Evolutionary conservation across 176 grass and related monocot species (phyloP).

Genomic region (Calamus simplicifolius): DNA sequence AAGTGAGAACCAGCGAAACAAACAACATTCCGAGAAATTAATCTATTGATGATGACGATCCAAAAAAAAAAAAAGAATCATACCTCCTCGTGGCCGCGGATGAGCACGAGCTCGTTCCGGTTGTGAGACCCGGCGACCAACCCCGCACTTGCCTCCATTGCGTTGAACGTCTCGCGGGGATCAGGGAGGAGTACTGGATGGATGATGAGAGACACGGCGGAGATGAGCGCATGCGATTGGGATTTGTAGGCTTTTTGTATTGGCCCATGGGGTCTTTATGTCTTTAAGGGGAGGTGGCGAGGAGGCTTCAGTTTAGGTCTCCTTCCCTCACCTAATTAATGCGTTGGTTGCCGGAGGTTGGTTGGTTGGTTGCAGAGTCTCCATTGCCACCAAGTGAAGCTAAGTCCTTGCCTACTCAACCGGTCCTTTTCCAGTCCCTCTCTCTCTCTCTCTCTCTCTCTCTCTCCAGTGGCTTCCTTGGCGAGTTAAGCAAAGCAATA

Average conservation of each 20-base stretch:
- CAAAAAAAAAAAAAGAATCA: too few relatives aligned
- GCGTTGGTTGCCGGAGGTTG: slow-evolving; percentile 34
- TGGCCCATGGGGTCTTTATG: slow-evolving; percentile 34
- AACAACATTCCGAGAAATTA: neutral
- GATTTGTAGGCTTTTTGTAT: slow-evolving; percentile 24
- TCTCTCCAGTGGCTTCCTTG: neutral
- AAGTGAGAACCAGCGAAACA: neutral
- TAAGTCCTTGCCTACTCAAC: neutral
- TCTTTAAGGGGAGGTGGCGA: slow-evolving; percentile 13
- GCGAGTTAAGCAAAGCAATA: neutral
- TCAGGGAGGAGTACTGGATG: neutral
- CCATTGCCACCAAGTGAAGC: slow-evolving; percentile 97
- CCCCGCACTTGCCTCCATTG: slow-evolving; percentile 77
- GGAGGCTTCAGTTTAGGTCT: slow-evolving; percentile 25
- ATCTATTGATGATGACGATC: too few relatives aligned
- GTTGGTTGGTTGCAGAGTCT: slow-evolving; percentile 91
- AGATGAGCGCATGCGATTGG: neutral
- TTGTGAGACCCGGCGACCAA: slow-evolving; percentile 87
- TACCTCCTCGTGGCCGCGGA: slow-evolving; percentile 94
- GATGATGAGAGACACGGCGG: neutral
- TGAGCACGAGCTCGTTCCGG: slow-evolving; percentile 94
- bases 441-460: slow-evolving; percentile 5
- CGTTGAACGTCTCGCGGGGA: neutral
- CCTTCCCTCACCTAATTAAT: slow-evolving; percentile 47
- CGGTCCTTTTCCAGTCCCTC: neutral